Base-by-base conservation (phyloP, 2,329 filamentous ascomycete genomes). In the Sporothrix phasma region DNA sequence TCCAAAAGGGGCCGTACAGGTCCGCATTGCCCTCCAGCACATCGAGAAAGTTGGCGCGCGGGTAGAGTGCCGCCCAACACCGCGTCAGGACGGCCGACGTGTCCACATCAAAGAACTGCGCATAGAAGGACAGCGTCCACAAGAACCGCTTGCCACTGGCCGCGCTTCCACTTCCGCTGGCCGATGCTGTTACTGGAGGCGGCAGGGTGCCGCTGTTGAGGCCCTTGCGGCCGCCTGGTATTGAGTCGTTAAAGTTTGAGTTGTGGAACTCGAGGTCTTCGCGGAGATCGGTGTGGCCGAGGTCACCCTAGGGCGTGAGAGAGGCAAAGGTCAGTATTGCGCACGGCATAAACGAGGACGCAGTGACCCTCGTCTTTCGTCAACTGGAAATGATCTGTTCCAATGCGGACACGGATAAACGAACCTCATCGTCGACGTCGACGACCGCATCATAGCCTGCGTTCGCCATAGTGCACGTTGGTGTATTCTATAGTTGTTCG, bases 191-290 rank as follows among this genome's bases (percentile, higher is more conserved):
- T 13, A 73, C 84, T 1, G 84, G 84, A 1, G 79, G 78, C 0
- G 84, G 85, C 1, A 87, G 78, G 3, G 80, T 76, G 7, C 77
- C 72, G n/a, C 75, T 72, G 64, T 77, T 74, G 53, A 78, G 73
- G 69, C 83, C 82, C 62, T 81, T 78, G 68, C 81, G 79, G 41
- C 77, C 78, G 66, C 78, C 76, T 68, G 75, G 72, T 69, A 81
- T 72, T 73, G 80, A 73, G 65, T 86, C 85, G 71, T 87, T 84
- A 76, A 95, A 95, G 79, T 89, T 85, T 69, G 92, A 97, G 73
- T 87, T 89, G 82, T 99, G 94, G 80, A 99, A 99, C 83, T 97
- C 94, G 75, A 99, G 92, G 78, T 97, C 94, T 76, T 97, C 93
- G 81, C 97, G 92, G 26, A 99, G 88, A 76, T 99, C 94, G 64